phyloP scores from a whole-genome alignment of 2,329 filamentous ascomycete species.

The Aspergillus awamori region DNA sequence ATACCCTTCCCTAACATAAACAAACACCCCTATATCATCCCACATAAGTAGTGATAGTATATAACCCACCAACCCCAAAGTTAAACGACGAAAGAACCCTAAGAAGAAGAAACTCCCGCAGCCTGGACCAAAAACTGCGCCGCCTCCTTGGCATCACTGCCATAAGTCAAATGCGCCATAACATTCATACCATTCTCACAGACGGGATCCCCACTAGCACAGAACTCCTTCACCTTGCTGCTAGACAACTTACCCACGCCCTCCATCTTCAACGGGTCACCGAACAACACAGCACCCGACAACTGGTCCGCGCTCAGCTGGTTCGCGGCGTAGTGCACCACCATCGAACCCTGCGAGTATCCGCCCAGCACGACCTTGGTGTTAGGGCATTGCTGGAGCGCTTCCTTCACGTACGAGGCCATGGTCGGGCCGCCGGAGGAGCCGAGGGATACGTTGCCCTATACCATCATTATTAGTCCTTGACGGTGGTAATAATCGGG shows the following conservation, averaged over 20 bases:
- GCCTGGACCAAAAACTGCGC: slow-evolving; percentile 41
- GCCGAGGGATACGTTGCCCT: slow-evolving; percentile 34
- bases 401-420: slow-evolving; percentile 33
- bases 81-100: neutral
- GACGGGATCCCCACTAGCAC: slow-evolving; percentile 55
- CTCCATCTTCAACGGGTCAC: slow-evolving; percentile 48
- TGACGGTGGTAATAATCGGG: no score
- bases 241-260: slow-evolving; percentile 44
- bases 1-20: neutral
- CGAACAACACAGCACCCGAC: slow-evolving; percentile 49
- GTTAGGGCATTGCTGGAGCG: slow-evolving; percentile 34
- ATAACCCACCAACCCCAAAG: neutral
- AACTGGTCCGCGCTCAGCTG: slow-evolving; percentile 40
- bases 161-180: slow-evolving; percentile 48
- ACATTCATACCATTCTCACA: slow-evolving; percentile 51
- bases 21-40: neutral
- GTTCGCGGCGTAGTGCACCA: slow-evolving; percentile 36
- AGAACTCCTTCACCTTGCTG: slow-evolving; percentile 52
- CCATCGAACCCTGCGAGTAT: slow-evolving; percentile 42
- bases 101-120: slow-evolving; percentile 19
- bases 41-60: neutral
- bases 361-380: slow-evolving; percentile 40
- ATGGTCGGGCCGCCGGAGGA: slow-evolving; percentile 34
- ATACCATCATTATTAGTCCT: neutral
- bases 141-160: slow-evolving; percentile 37